Evolutionary conservation across 306 rosid species (phyloP).

Genomic region (cucumber (Cucumis sativus)): Cucumber_9930_V3 NC_026657.2:4959501-4960000

Average conservation of each 20-base stretch:
- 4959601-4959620: not conserved
- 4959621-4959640: slow-evolving; percentile 24
- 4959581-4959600: not conserved
- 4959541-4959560: slow-evolving; percentile 9
- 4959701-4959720: too few species aligned
- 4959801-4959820: not conserved
- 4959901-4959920: not conserved
- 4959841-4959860: not conserved
- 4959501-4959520: not conserved
- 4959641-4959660: not conserved
- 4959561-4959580: slow-evolving; percentile 16
- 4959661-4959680: not conserved
- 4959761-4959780: too few species aligned
- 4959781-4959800: not conserved
- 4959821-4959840: not conserved
- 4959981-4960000: too few species aligned
- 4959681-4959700: not conserved
- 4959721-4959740: too few species aligned
- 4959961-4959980: too few species aligned
- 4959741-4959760: too few species aligned
- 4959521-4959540: slow-evolving; percentile 31
- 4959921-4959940: too few species aligned
- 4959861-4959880: not conserved
- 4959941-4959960: too few species aligned
- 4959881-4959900: too few species aligned